Evolutionary conservation across 148 eudicot species (phyloP), one percentile per base, ranked within the genome.

Genomic region (Fagopyrum tataricum): DNA sequence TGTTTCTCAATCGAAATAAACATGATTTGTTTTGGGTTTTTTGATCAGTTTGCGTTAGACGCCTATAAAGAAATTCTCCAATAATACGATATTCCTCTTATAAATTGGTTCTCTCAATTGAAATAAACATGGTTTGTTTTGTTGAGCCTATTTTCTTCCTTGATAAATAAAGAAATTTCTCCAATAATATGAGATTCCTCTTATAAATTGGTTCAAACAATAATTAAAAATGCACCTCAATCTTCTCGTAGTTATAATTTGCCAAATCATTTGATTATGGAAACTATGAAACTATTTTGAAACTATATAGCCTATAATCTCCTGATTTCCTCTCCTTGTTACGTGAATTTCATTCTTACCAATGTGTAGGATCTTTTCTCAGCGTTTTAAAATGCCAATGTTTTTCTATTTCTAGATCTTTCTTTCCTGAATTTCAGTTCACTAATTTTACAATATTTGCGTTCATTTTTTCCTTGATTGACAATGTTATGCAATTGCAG

Each of bases 401-500:
- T 20, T 55, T n/a, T 24, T 58, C 11, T 12, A 31, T 5, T 62
- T 26, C 9, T 53, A 3, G 0, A 31, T 12, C 12, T 62, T 12
- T 0, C 4, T 24, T 61, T 26, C 13, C 67, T 7, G 4, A 20
- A 56, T 6, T 56, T 13, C 4, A 48, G 52, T 48, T 31, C 37
- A 31, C 37, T 31, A 31, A 48, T 48, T 11, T 48, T 48, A 12
- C 15, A 48, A 13, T 17, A 11, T 48, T 48, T 17, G 12, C 15
- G n/a, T 18, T 4, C 23, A 17, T 15, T 8, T 42, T 62, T 62
- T n/a, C 17, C 0, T 5, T 62, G 42, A 62, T 62, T 11, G 12
- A 11, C 41, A 23, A 10, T 26, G 31, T 13, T 11, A 24, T 62
- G 31, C 6, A 6, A 26, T 24, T 84, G 83, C 93, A 93, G 98